Base-by-base conservation (phyloP, 805 yeast genomes). In the Yamadazyma sp. region DNA sequence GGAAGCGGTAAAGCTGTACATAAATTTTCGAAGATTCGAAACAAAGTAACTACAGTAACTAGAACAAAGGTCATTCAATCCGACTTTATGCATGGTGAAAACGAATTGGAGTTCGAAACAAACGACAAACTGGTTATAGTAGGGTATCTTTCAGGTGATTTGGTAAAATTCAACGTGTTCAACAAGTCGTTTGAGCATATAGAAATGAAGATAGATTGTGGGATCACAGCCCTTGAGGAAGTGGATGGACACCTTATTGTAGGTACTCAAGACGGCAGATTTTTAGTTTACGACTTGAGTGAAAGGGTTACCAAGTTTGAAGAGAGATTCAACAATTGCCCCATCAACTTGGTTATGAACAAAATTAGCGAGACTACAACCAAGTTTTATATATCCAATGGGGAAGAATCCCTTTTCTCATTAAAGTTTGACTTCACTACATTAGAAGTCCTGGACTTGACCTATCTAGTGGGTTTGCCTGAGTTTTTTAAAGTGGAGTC, bases 1-100 rank as follows among this genome's bases (percentile, higher is more conserved):
- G 81, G 84, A 0, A 50, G 71, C 1, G 87, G 82, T 1, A 37
- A 50, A 13, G 49, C 59, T 6, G 52, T 82, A 4, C 59, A 70
- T 28, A 48, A 57, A 63, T 24, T 67, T 35, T 44, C 49, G 6
- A 62, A 58, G 25, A 46, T 57, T 6, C 46, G 45, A 12, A 35
- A 48, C 31, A 43, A 37, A 20, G 28, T 37, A 1, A 62, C 56
- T 36, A 45, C 47, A 4, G 58, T 48, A 5, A 50, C 28, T 8
- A 48, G 12, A 38, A 46, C 19, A 23, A 50, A 27, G 37, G 38
- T 36, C 11, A 14, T 36, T 2, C 35, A 32, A 19, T 32, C 37
- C 6, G 28, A 19, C 3, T 32, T 24, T 24, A 9, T 19, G 4
- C 33, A 38, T 9, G 42, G 38, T 3, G 32, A 33, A 17, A 32